Evolutionary conservation across 192 early-diverging fungal genomes (phyloP), one percentile per base, ranked within the genome.

Genomic region (Rhizophlyctis rosea): DNA sequence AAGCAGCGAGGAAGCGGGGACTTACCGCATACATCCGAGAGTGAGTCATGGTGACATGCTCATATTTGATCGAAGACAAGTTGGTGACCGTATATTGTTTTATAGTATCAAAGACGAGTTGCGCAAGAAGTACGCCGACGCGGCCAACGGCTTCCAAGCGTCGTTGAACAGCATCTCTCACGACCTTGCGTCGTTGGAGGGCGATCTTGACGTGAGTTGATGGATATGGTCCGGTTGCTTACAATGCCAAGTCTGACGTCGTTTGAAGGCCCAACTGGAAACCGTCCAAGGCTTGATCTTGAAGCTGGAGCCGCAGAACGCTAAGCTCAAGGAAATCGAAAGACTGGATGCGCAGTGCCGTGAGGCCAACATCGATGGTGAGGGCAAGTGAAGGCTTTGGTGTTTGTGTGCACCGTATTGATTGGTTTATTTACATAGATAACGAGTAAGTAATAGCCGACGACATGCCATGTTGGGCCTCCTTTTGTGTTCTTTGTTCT

Each of bases 21-120:
- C 89, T 98, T 60, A 94, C 93, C 68, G 78, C 79, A 56, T 89
- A 89, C 59, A 90, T 98, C 57, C 79, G 90, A 77, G 86, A 89
- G 83, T 88, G 81, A 68, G 80, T 58, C 25, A 18, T 14, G 34
- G 27, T 5, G 29, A 32, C 21, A n/a, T 61, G 9, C 14, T 59
- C 3, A 7, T 32, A 3, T 36, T 48, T 34, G 16, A 27, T 35
- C 29, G 4, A 9, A 14, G 4, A 16, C 54, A 33, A 34, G 34
- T 64, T 64, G 13, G 21, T 62, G 5, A 5, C 21, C 27, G 33
- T 35, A 5, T 27, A 18, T 4, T 56, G 13, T 7, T 49, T 23
- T 47, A 25, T 57, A 88, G 87, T 29, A 91, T 88, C 65, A 92
- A 94, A 74, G 92, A 95, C 57, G 76, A 75, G 28, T 70, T 96